Evolutionary conservation across 192 early-diverging fungal species (phyloP), one percentile per base, ranked within the genome.

Genomic region (Piromyces finnis): DNA sequence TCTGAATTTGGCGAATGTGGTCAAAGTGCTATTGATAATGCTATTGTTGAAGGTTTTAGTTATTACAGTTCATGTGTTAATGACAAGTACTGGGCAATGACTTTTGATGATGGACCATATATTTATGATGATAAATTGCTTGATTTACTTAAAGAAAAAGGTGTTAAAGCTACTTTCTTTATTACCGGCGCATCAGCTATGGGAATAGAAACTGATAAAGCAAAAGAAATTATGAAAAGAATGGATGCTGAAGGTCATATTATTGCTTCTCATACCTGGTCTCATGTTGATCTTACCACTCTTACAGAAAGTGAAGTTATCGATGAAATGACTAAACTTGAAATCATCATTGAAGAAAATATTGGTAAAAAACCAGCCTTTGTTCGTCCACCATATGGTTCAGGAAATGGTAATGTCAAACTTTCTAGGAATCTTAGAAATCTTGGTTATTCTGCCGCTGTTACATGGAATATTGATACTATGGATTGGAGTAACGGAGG

Each of bases 61-160:
- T 32, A 32, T 32, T 32, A 32, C 9, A 32, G 30, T 32, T 6
- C 30, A 6, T 32, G 30, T 32, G 30, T 32, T 32, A 32, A 32
- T 32, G 30, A 32, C 3, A 32, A 32, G 30, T 32, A 37, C 13
- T 37, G 36, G 36, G 89, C 88, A 85, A 51, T 91, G 78, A 91
- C 90, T 14, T 92, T 89, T 81, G 91, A 92, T 84, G 91, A 92
- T 85, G 91, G 91, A 6, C 91, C 91, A 17, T 87, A 85, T 30
- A 81, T 82, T n/a, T 87, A 85, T 29, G 85, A 86, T 32, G 81
- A 83, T 27, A 83, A 84, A 9, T 79, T 92, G 30, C 83, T 89
- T 36, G 82, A 86, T 37, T 86, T 83, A 77, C 80, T 92, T 30
- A 78, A 83, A 27, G 30, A 83, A 15, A 77, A 87, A 32, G 86